Conservation (phyloP, 2,329 filamentous ascomycete species). For the Talaromyces sp. region DNA sequence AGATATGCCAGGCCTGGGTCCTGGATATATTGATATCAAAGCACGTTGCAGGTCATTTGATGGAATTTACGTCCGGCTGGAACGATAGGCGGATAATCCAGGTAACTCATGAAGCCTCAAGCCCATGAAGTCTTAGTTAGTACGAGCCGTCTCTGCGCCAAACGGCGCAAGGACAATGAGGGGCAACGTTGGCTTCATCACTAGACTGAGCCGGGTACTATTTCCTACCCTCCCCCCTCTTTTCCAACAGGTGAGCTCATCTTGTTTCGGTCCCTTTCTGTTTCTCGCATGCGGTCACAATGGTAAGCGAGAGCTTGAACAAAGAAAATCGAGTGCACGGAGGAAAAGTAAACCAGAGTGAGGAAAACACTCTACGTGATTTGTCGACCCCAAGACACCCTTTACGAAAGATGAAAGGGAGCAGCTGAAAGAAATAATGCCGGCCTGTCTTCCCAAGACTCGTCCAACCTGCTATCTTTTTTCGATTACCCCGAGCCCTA, state of each 20-base stretch:
- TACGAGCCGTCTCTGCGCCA: not conserved
- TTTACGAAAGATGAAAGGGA: not conserved
- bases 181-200: not conserved
- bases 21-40: not conserved
- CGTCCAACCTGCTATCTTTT: not conserved
- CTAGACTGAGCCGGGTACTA: slow-evolving; percentile 4
- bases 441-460: not conserved
- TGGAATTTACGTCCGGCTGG: slow-evolving; percentile 8
- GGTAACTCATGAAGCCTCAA: not conserved
- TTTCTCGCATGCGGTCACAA: not conserved
- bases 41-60: slow-evolving; percentile 5
- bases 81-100: not conserved
- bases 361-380: not conserved
- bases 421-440: slow-evolving; percentile 6
- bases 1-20: not conserved
- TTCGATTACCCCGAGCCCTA: not conserved
- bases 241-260: slow-evolving; percentile 2
- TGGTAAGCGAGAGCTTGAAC: slow-evolving; percentile 6
- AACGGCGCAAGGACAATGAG: slow-evolving; percentile 3
- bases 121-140: not conserved
- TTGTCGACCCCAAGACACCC: not conserved
- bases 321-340: slow-evolving; percentile 12
- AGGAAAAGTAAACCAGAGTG: slow-evolving; percentile 1
- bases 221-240: slow-evolving; percentile 5
- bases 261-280: not conserved